Evolutionary conservation across 2,329 filamentous ascomycete genomes (phyloP).

Genomic region (Diaporthe nobilis): DNA sequence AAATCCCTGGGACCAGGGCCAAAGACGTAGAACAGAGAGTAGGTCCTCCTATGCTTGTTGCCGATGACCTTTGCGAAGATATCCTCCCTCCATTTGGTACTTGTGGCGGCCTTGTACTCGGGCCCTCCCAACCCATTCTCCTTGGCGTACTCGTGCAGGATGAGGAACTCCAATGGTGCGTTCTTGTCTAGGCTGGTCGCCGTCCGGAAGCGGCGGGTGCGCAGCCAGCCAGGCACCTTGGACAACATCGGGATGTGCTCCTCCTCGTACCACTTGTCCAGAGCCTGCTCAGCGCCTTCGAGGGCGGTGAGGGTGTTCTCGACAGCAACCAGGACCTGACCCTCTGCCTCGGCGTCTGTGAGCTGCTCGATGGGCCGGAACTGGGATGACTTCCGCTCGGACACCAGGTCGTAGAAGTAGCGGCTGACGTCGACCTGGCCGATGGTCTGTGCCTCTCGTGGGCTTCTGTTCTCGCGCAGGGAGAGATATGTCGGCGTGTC

Average conservation of each 20-base stretch:
- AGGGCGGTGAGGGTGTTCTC: slow-evolving; percentile 67
- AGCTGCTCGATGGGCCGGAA: slow-evolving; percentile 74
- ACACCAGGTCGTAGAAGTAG: slow-evolving; percentile 77
- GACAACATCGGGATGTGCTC: slow-evolving; percentile 81
- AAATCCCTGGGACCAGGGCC: slow-evolving; percentile 81
- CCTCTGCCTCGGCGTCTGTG: slow-evolving; percentile 70
- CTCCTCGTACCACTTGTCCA: slow-evolving; percentile 80
- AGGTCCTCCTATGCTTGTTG: slow-evolving; percentile 70
- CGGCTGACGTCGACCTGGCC: slow-evolving; percentile 75
- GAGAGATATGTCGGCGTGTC: slow-evolving; percentile 78
- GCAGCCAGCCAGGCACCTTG: slow-evolving; percentile 83
- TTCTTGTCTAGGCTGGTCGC: slow-evolving; percentile 69
- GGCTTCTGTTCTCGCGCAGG: slow-evolving; percentile 71
- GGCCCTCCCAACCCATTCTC: slow-evolving; percentile 76
- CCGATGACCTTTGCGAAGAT: slow-evolving; percentile 72
- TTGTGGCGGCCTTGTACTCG: slow-evolving; percentile 73
- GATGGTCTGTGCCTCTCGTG: slow-evolving; percentile 68
- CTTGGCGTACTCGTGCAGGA: slow-evolving; percentile 80
- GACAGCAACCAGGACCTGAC: slow-evolving; percentile 74
- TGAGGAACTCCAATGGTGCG: slow-evolving; percentile 70
- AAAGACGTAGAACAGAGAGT: slow-evolving; percentile 84
- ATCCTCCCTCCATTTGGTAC: slow-evolving; percentile 73
- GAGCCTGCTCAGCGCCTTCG: slow-evolving; percentile 63
- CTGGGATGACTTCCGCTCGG: slow-evolving; percentile 66
- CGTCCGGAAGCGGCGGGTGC: slow-evolving; percentile 79